Base-by-base conservation (phyloP, 257 asterid genomes). In the Paulownia fortunei region DNA sequence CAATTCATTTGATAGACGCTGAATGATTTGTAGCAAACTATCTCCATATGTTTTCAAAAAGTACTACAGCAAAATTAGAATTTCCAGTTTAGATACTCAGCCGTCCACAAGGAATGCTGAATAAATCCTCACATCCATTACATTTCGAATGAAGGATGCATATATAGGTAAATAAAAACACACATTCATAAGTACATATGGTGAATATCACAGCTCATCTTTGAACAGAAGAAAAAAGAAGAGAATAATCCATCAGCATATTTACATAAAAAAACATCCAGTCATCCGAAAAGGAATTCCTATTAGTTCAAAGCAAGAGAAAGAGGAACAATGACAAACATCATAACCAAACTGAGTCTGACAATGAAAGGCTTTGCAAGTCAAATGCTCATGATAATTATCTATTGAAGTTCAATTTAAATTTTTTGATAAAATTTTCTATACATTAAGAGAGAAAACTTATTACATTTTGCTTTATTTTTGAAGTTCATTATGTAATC, bases 1-100 rank as follows among this genome's bases (percentile, higher is more conserved):
- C 73, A 87, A 69, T 74, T 87, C 94, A 83, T 86, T 66, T 49
- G 97, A 89, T 42, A 82, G 84, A 75, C 64, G 81, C 82, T 73
- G 84, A 82, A 94, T 80, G 80, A 77, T 82, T 87, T 74, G 82
- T 55, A 94, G 88, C 83, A 88, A 80, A 76, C 76, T 85, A 82
- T 94, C 95, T 23, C 98, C 98, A 66, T 91, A 86, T 60, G 87
- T 86, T 80, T 85, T 85, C 82, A 92, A 51, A 44, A 94, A 89
- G 85, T 92, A 91, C 99, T 94, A 74, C 92, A 82, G 62, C 30
- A 83, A 30, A 73, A 68, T 62, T 61, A 80, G 76, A 81, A 72
- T 19, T 47, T 70, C 74, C 69, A 49, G 44, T 70, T 86, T 80
- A 89, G 87, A 68, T 46, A 61, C 21, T 5, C 11, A n/a, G 44